Percentiles rank a stretch among this genome's conserved stretches.
phyloP scores from a whole-genome alignment of 2,329 filamentous ascomycete genomes.

The Neurospora sp. region DNA sequence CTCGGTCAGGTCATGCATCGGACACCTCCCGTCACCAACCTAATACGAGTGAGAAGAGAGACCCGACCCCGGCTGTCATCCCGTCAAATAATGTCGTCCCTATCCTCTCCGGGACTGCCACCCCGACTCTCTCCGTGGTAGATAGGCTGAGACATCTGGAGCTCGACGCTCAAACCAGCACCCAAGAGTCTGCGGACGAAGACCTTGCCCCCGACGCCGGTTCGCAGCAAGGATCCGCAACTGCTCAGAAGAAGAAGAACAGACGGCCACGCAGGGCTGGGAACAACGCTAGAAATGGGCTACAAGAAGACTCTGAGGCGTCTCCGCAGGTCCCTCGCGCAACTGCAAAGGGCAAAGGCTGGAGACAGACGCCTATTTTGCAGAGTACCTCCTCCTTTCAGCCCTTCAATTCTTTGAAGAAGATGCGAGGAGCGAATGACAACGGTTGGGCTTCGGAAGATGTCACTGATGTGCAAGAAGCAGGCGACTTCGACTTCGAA shows the following conservation, averaged over 20 bases:
- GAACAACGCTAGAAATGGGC: conserved; percentile 17
- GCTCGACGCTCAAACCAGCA: conserved; percentile 8
- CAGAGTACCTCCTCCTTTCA: conserved; percentile 53
- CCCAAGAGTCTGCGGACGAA: conserved; percentile 11
- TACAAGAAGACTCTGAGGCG: conserved; percentile 19
- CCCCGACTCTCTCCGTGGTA: conserved; percentile 13
- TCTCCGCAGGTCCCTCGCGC: conserved; percentile 13
- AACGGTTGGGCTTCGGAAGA: conserved; percentile 96
- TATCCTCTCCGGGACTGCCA: conserved; percentile 7
- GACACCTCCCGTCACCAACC: conserved; percentile 17
- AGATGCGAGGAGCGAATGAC: conserved; percentile 36
- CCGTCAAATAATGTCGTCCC: conserved; percentile 7
- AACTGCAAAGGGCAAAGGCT: conserved; percentile 39
- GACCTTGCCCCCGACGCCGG: conserved; percentile 12
- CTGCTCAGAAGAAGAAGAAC: conserved; percentile 20
- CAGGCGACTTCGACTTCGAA: conserved; percentile 91
- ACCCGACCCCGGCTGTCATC: conserved; percentile 18
- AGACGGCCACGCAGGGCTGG: conserved; percentile 23
- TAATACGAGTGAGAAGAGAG: conserved; percentile 23
- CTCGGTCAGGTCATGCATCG: conserved; percentile 10
- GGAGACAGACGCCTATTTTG: conserved; percentile 50
- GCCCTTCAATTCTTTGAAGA: conserved; percentile 51
- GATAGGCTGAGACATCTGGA: conserved; percentile 17
- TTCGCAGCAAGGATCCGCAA: conserved; percentile 16
- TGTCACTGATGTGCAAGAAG: conserved; percentile 84